Evolutionary conservation across 139 green algal species (phyloP), one percentile per base, ranked within the genome.

Genomic region (Astrephomene gubernaculifera): DNA sequence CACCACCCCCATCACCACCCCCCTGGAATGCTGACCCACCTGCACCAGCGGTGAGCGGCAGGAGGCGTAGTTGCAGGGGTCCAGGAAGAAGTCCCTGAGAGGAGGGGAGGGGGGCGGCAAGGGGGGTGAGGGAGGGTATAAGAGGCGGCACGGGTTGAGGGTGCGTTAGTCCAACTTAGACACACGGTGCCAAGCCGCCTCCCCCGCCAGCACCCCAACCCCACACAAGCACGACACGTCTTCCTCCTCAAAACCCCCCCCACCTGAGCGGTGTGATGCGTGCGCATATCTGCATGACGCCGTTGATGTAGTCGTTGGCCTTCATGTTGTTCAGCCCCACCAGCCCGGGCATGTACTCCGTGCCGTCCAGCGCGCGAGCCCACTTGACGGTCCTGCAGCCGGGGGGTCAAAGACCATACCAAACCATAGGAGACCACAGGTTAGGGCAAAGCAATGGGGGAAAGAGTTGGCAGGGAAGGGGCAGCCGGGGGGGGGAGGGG

Each of bases 321-420:
- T 95, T 95, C 92, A 98, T 97, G 94, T 99, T 97, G 91, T 99
- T 99, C 38, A 99, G 89, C 1, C 97, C 97, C 63, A 99, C 94
- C 88, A 98, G 90, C 1, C 97, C 96, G 0, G 96, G 96, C 94
- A 98, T 99, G 93, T 98, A 99, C 85, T 99, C 96, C 12, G 84
- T 94, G 69, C 97, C 97, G 79, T 99, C 97, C 85, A 99, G 90
- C 12, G 96, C 93, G 6, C 97, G 89, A 14, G 93, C 91, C 97
- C 97, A 99, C 65, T 80, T 92, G 29, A 95, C 90, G 3, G 33
- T 92, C 87, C 87, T 88, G 80, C 24, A 7, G 78, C 80, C 94
- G 22, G 24, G 17, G n/a, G n/a, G n/a, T n/a, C n/a, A n/a, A n/a
- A n/a, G n/a, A n/a, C n/a, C n/a, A n/a, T n/a, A n/a, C n/a, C n/a